Base-by-base conservation (phyloP, 2,329 filamentous ascomycete species). In the Penicillium sp. region DNA sequence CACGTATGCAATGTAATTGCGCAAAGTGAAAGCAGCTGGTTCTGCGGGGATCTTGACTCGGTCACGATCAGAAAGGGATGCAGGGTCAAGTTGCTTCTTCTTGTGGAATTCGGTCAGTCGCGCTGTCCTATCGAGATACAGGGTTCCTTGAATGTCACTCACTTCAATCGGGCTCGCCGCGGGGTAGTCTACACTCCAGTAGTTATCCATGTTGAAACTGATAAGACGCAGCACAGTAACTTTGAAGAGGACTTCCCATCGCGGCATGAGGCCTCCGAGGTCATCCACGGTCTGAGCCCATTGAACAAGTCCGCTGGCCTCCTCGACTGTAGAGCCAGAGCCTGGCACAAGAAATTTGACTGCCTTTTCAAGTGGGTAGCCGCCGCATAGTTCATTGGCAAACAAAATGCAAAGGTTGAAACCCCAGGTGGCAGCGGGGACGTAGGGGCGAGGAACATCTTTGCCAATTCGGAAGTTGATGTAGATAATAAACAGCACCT, bases 171-270 rank as follows among this genome's bases (percentile, higher is more conserved):
- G 81, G 65, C 85, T 92, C 27, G 82, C 76, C 22, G 79, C 78
- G 38, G 82, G 77, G 54, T 84, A 81, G 59, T 89, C 85, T 3
- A 89, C 73, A 65, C 90, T 94, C 93, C 94, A 99, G 72, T 96
- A 93, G 71, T 96, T 92, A 74, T 99, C 94, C 69, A 99, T 75
- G 72, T 97, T 97, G 81, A 96, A 99, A 71, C 93, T 97, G 65
- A 99, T 92, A 45, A 97, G 80, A 5, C 94, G 87, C 52, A 99
- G 78, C 24, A 97, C 88, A 3, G 93, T 97, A 57, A 99, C 85
- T 68, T 99, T 99, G 81, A 99, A 99, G 5, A 97, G 81, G n/a
- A 99, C 87, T 71, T 97, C 91, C 94, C 94, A 99, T 55, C 93
- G 84, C 0, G 88, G 81, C 69, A 96, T 86, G n/a, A 99, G 77